Evolutionary conservation across 495 filamentous ascomycete species (phyloP).

Genomic region (Astrothelium macrocarpum): DNA sequence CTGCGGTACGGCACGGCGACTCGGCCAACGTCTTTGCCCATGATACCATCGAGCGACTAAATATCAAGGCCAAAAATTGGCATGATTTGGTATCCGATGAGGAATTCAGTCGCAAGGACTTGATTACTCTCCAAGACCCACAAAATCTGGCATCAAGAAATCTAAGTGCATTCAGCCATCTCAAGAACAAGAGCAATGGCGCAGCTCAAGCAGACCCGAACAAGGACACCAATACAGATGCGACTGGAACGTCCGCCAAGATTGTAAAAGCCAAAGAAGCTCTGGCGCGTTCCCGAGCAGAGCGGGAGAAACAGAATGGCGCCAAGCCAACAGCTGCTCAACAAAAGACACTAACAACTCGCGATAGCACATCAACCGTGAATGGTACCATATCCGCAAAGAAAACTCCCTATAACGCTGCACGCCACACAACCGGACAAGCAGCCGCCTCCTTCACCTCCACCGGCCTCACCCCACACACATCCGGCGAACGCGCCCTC

Average conservation of each 20-base stretch:
- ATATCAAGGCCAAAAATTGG: constrained; percentile 98
- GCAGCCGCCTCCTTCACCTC: constrained; percentile 92
- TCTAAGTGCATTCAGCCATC: constrained; percentile 58
- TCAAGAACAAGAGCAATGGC: constrained; percentile 77
- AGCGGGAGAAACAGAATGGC: constrained; percentile 33
- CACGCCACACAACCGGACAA: constrained; percentile 78
- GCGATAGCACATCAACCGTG: constrained; percentile 36
- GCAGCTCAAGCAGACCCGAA: constrained; percentile 53
- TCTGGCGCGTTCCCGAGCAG: constrained; percentile 68
- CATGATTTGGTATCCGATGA: constrained; percentile 77
- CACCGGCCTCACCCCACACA: constrained; percentile 88
- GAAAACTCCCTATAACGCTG: constrained; percentile 66
- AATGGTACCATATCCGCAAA: constrained; percentile 11
- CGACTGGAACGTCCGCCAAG: constrained; percentile 73
- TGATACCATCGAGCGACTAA: constrained; percentile 90
- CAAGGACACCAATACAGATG: constrained; percentile 63
- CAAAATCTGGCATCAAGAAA: constrained; percentile 80
- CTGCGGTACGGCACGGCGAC: constrained; percentile 59
- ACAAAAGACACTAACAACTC: constrained; percentile 31
- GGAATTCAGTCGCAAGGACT: constrained; percentile 83
- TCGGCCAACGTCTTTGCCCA: constrained; percentile 92
- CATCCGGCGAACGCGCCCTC: constrained; percentile 69
- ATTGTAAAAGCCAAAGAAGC: constrained; percentile 88
- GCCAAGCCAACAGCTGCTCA: constrained; percentile 25
- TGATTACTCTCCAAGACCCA: constrained; percentile 94